Evolutionary conservation across 805 yeast species (phyloP), one percentile per base, ranked within the genome.

Genomic region (Ogataea siamensis): DNA sequence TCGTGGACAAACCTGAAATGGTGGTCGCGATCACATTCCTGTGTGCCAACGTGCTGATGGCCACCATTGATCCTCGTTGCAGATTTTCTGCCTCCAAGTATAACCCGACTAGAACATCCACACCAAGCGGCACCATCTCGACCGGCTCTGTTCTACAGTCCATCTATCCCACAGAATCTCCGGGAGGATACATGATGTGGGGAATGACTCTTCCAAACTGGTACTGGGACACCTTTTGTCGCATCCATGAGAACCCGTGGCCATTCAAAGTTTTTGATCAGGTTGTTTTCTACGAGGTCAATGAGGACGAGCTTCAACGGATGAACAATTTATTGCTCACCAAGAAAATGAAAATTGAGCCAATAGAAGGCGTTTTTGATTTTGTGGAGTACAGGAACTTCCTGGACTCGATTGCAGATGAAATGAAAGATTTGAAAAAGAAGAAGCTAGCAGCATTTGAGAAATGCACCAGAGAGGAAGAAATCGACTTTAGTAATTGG

Each of bases 101-200:
- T 67, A 91, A 91, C 60, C 99, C 99, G 25, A 85, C 96, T 7
- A 77, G 99, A 69, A 87, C 96, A 1, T 89, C 74, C 67, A 91
- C 99, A 2, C 96, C 96, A 29, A 86, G 87, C 56, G 99, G 99
- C 51, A 84, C 93, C 19, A 97, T 91, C 43, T 98, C 98, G 54
- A 81, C 93, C 57, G 99, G 98, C 46, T 98, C 98, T 52, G 87
- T 84, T 83, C 88, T 88, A 71, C 89, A 89, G 96, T 91, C 98
- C 67, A 89, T 91, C 52, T 91, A 91, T 63, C 87, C 97, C 16
- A 88, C 89, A 87, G 93, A 87, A 50, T 87, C 96, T 17, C 99
- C 99, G 30, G 99, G 99, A 66, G 99, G 99, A 19, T 91, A 91
- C 65, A 97, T 91, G 70, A 74, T 91, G 50, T 89, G 88, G 49